Conservation (phyloP, 2,329 filamentous ascomycete genomes). For the Colletotrichum orbiculare region DNA sequence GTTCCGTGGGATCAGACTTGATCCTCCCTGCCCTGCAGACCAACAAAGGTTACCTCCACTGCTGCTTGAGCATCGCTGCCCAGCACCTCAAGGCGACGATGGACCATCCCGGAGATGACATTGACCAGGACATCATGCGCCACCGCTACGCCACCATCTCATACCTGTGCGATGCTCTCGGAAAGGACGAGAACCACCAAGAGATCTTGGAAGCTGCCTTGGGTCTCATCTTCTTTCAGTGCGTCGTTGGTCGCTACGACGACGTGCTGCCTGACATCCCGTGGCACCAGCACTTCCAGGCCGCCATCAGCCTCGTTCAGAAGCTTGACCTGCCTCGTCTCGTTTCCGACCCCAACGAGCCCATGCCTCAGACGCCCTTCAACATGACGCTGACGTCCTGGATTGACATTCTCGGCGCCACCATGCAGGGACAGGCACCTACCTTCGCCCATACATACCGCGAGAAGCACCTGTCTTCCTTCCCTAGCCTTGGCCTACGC, state of each 20-base stretch:
- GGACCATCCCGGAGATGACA: conserved; percentile 73
- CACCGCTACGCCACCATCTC: conserved; percentile 91
- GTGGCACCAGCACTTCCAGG: conserved; percentile 98
- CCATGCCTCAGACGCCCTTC: conserved; percentile 79
- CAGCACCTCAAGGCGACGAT: conserved; percentile 89
- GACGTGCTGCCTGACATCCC: conserved; percentile 90
- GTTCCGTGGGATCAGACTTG: conserved; percentile 81
- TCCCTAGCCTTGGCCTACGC: conserved; percentile 76
- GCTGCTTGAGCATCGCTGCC: conserved; percentile 91
- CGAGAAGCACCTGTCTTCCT: conserved; percentile 84
- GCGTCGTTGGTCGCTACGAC: conserved; percentile 86
- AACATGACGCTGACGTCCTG: conserved; percentile 95
- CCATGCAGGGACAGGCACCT: conserved; percentile 88
- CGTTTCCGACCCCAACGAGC: conserved; percentile 70
- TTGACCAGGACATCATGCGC: conserved; percentile 91
- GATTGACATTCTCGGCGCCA: conserved; percentile 97
- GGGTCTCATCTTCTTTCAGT: conserved; percentile 96
- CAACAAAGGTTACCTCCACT: conserved; percentile 95
- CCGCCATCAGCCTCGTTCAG: conserved; percentile 84
- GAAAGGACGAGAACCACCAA: conserved; percentile 82
- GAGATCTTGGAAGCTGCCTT: conserved; percentile 93
- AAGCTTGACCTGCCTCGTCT: conserved; percentile 82
- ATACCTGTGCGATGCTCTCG: conserved; percentile 84
- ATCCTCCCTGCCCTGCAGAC: conserved; percentile 88
- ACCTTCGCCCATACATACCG: conserved; percentile 95